Evolutionary conservation across 371 early-diverging fungal genomes (phyloP).

Genomic region (Nosema muscidifuracis): DNA sequence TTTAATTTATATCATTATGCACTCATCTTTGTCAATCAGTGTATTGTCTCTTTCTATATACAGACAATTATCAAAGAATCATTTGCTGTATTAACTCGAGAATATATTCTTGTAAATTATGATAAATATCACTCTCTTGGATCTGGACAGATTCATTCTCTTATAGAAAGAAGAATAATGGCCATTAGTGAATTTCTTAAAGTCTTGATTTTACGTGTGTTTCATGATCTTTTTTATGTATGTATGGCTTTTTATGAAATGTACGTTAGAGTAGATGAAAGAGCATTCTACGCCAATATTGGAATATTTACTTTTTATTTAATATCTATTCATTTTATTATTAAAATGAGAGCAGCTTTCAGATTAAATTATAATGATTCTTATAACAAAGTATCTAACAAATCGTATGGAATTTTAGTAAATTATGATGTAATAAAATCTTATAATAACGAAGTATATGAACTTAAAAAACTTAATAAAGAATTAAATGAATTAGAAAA

Average conservation of each 20-base stretch:
- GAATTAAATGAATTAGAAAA: constrained; percentile 4
- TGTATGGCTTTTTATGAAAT: constrained; percentile 6
- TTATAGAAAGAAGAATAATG: constrained; percentile 28
- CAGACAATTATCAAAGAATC: not conserved
- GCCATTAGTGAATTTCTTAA: constrained; percentile 11
- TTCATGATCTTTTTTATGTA: constrained; percentile 6
- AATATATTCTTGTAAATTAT: constrained; percentile 22
- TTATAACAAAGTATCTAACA: constrained; percentile 28
- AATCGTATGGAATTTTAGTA: constrained; percentile 12
- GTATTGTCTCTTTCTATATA: constrained; percentile 1
- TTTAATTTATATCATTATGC: not conserved
- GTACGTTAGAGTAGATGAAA: not conserved
- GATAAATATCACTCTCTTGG: constrained; percentile 16
- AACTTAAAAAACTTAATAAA: constrained; percentile 4
- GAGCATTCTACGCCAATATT: constrained; percentile 8
- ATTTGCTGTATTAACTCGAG: not conserved
- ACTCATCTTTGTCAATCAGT: not conserved
- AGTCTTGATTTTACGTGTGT: not conserved
- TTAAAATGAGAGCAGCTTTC: constrained; percentile 14
- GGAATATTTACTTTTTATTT: not conserved
- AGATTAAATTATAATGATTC: constrained; percentile 26
- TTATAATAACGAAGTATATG: constrained; percentile 23
- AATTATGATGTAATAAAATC: constrained; percentile 35
- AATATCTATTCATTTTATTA: not conserved
- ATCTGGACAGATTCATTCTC: constrained; percentile 33